These are phyloP conservation scores for Nectriaceae sp. DNA, from an alignment of 2,329 filamentous ascomycete genomes.

Conservation along the genomic window DNA sequence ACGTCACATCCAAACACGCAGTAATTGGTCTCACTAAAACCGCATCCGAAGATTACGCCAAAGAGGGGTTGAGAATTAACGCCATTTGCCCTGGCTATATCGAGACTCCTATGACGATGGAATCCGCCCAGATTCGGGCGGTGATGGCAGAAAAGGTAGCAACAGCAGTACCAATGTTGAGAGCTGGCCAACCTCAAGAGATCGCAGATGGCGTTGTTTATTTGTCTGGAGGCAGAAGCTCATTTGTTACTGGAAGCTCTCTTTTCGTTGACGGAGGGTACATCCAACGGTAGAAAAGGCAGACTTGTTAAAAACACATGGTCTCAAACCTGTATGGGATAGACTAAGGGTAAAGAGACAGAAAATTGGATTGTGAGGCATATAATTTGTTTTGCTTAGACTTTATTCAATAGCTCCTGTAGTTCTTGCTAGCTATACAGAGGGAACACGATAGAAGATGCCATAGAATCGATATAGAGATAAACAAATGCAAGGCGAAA, in stretches of 20 bases:
- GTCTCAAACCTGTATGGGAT: too few species aligned
- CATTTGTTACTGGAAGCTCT: slow-evolving; percentile 12
- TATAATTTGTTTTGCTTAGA: too few species aligned
- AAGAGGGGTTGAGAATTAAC: slow-evolving; percentile 41
- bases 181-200: slow-evolving; percentile 29
- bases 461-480: too few species aligned
- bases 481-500: too few species aligned
- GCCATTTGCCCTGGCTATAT: slow-evolving; percentile 35
- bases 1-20: slow-evolving; percentile 20
- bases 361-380: too few species aligned
- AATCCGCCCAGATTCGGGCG: slow-evolving; percentile 26
- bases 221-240: slow-evolving; percentile 23
- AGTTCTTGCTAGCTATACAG: too few species aligned
- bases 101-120: slow-evolving; percentile 32
- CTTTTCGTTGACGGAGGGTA: not conserved
- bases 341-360: too few species aligned
- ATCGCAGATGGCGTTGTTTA: slow-evolving; percentile 33
- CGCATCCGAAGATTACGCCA: slow-evolving; percentile 44
- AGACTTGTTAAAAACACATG: too few species aligned
- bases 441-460: too few species aligned
- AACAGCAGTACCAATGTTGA: slow-evolving; percentile 28
- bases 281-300: not conserved
- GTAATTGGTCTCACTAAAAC: slow-evolving; percentile 27
- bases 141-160: slow-evolving; percentile 28
- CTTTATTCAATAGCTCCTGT: too few species aligned